Evolutionary conservation across 768 basidiomycete genomes (phyloP), one percentile per base, ranked within the genome.

Genomic region (Clavulina sp.): DNA sequence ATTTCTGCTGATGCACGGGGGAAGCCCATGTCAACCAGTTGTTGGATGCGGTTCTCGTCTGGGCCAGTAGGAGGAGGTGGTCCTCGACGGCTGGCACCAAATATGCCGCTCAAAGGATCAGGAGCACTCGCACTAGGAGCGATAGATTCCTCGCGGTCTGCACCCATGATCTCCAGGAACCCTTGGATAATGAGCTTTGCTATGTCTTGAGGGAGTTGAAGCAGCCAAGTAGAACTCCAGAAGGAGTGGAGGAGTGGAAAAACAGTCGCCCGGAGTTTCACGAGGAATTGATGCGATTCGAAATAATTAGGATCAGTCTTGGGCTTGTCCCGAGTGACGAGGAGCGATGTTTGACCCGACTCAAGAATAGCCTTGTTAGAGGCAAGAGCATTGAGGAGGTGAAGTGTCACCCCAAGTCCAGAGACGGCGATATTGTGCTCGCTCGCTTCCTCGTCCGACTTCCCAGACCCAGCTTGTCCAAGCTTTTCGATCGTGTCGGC

Each of bases 21-120:
- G 70, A 97, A 99, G 43, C 95, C 95, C 95, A 99, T 97, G 60
- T 97, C 95, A 6, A 77, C 81, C 51, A 97, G 70, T 59, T 88
- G 83, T 48, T 76, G 75, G 50, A 96, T 77, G 32, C 81, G 76
- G 43, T 71, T 72, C 62, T 91, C 87, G 61, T 88, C 84, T 0
- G 82, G 75, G 9, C 72, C 77, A 63, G 62, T 4, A 47, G 36
- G 33, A 60, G 62, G 53, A 63, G 64, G 54, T 63, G 31, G 33
- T 47, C 19, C 7, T 26, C 29, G 32, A 24, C 44, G 41, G 28
- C 36, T 52, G 31, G 16, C 56, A 33, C n/a, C 26, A n/a, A n/a
- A n/a, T n/a, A n/a, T n/a, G 44, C 33, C 29, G 33, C 4, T 36
- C 54, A 6, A 24, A 34, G 1, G 16, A 46, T 34, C 31, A 36